Evolutionary conservation across 1,284 basidiomycete genomes (phyloP), one percentile per base, ranked within the genome.

Genomic region (Boletellus deceptivus): DNA sequence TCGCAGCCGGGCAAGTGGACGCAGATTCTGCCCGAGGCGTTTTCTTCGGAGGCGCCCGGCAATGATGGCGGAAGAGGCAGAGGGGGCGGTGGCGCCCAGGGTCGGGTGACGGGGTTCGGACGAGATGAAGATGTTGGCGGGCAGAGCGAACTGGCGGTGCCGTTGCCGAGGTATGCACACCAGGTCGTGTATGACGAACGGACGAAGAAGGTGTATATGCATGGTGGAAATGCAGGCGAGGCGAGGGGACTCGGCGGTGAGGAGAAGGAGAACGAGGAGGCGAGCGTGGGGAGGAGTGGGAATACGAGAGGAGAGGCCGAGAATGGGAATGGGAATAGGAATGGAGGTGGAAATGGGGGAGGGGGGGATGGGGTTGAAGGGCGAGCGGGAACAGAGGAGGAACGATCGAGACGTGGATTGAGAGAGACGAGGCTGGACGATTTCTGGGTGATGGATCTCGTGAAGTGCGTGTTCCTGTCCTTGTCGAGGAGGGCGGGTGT

Each of bases 401-500:
- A 59, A 25, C 57, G 53, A 25, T 47, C 61, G 13, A 57, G 49
- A 40, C 54, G 41, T 24, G 54, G 55, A 20, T 40, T 54, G 50
- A 59, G 61, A 42, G 78, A 82, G 52, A 72, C 68, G 49, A 73
- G 86, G 51, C 59, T 89, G 62, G 83, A 86, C 59, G 88, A 90
- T 65, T 82, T 91, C 57, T 91, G 86, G 89, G 75, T 72, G 61
- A 85, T 89, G 82, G 74, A 70, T 44, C 67, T 90, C 39, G 65
- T 76, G 50, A 76, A 87, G 87, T 87, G 55, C 29, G 76, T 53
- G 6, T 10, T 5, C 20, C 4, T 29, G 41, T n/a, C 8, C 18
- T 18, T 3, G 20, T 34, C 17, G 29, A 29, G 29, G 29, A 10
- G 29, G 9, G 29, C 9, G 29, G 3, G 2, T 29, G 29, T 5